Conservation (phyloP, 2,329 filamentous ascomycete species). For the Aureobasidium sp. region DNA sequence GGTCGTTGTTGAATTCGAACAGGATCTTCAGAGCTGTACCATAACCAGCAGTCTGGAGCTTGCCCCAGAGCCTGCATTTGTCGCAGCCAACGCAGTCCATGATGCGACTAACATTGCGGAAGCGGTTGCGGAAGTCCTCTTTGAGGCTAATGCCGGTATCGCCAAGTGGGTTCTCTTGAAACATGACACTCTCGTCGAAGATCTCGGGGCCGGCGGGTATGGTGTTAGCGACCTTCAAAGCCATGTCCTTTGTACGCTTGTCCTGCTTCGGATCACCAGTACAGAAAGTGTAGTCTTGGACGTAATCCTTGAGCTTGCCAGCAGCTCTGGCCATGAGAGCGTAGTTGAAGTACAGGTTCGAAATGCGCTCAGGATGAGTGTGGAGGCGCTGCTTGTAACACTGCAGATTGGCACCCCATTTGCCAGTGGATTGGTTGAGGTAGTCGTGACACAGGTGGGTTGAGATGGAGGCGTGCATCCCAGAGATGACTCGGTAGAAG, state of each 20-base stretch:
- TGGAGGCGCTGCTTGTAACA: conserved; percentile 89
- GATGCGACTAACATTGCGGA: conserved; percentile 89
- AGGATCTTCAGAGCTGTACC: conserved; percentile 91
- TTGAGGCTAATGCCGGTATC: conserved; percentile 61
- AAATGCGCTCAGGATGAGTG: conserved; percentile 77
- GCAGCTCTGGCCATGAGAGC: conserved; percentile 87
- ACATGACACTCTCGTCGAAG: conserved; percentile 94
- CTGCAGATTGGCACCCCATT: conserved; percentile 82
- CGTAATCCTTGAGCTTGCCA: conserved; percentile 76
- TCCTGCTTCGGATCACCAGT: conserved; percentile 77
- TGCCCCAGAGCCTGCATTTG: conserved; percentile 97
- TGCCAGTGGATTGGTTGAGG: conserved; percentile 85
- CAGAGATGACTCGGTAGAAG: conserved; percentile 89
- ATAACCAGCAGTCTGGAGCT: conserved; percentile 90
- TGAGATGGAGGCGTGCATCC: conserved; percentile 97
- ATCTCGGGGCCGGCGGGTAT: conserved; percentile 64
- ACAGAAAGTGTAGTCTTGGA: conserved; percentile 84
- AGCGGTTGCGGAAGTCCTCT: conserved; percentile 94
- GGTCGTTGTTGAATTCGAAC: conserved; percentile 77
- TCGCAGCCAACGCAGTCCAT: conserved; percentile 99
- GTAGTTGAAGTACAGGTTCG: conserved; percentile 99
- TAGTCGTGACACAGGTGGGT: conserved; percentile 95
- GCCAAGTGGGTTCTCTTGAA: conserved; percentile 48
- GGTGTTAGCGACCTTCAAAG: conserved; percentile 63
- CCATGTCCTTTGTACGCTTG: conserved; percentile 66